A percentile compares a stretch with the other conserved stretches of the same genome.
These are phyloP conservation scores for Colletotrichum sp. DNA, from an alignment of 2,329 filamentous ascomycete species.

Conservation along the genomic window DNA sequence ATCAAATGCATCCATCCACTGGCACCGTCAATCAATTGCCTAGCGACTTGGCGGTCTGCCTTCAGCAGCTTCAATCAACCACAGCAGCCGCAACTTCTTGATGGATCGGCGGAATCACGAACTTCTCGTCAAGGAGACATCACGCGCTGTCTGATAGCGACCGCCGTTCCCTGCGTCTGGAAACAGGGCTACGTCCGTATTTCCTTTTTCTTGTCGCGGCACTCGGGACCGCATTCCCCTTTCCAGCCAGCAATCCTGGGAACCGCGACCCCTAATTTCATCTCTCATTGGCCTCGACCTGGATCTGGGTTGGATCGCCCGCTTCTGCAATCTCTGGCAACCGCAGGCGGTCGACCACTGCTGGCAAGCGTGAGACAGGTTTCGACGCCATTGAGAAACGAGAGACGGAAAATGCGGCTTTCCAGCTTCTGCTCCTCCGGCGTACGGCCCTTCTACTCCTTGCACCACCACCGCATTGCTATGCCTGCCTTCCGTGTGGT, in stretches of 20 bases:
- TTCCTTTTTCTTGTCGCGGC: background rate
- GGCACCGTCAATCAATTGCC: background rate
- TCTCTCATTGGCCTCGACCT: background rate
- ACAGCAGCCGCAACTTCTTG: background rate
- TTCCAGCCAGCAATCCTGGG: background rate
- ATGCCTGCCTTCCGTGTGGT: background rate
- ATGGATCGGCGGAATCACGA: background rate
- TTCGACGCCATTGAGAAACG: background rate
- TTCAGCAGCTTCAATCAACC: background rate
- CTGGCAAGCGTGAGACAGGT: constrained; percentile 2
- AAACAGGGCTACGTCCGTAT: background rate
- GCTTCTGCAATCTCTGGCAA: background rate
- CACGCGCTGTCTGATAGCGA: background rate
- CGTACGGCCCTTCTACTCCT: background rate
- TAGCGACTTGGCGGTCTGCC: background rate
- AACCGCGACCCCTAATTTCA: background rate
- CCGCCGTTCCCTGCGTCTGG: background rate
- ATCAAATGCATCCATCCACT: background rate
- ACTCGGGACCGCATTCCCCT: background rate
- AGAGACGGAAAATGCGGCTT: background rate
- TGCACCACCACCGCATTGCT: background rate
- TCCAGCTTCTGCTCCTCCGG: background rate
- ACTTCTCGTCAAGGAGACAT: background rate
- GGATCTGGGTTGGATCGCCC: background rate
- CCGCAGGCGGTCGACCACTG: background rate